These are phyloP conservation scores for Trichoderma breve DNA, from an alignment of 2,329 filamentous ascomycete species.

Conservation along the genomic window DNA sequence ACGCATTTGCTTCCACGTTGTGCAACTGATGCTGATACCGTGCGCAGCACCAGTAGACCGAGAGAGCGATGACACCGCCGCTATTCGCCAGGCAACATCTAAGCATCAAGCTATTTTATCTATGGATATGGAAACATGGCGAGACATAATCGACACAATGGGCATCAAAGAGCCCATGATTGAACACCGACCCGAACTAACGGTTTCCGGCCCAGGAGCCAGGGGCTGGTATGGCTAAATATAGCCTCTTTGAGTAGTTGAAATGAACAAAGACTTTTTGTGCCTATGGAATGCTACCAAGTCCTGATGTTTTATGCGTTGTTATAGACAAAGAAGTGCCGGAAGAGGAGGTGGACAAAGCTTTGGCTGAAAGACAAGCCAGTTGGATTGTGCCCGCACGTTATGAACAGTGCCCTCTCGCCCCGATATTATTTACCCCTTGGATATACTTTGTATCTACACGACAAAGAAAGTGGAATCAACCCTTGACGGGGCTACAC, in stretches of 20 bases:
- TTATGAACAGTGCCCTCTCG: neutral
- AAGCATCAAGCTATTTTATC: conserved; percentile 86
- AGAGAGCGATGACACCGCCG: conserved; percentile 47
- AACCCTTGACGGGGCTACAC: neutral
- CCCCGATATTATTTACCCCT: neutral
- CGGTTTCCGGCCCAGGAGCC: conserved; percentile 50
- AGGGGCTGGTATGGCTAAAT: conserved; percentile 64
- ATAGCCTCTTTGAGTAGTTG: neutral
- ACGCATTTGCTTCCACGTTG: neutral
- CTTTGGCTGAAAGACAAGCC: neutral
- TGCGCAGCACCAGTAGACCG: conserved; percentile 37
- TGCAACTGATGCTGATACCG: conserved; percentile 23
- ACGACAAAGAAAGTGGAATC: neutral
- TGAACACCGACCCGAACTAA: conserved; percentile 68
- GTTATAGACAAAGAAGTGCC: neutral
- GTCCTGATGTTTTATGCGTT: neutral
- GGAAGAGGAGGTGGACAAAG: neutral
- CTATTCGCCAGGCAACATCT: conserved; percentile 51
- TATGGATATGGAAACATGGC: conserved; percentile 83
- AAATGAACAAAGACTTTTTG: neutral
- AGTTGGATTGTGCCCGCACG: neutral
- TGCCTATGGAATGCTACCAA: too few species aligned
- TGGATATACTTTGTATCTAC: neutral
- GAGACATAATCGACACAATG: conserved; percentile 71
- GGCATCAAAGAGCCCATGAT: conserved; percentile 80